Percentiles rank a stretch among this genome's conserved stretches.
Conservation (phyloP, 2,329 filamentous ascomycete genomes). For the Sporothrix euskadiensis region DNA sequence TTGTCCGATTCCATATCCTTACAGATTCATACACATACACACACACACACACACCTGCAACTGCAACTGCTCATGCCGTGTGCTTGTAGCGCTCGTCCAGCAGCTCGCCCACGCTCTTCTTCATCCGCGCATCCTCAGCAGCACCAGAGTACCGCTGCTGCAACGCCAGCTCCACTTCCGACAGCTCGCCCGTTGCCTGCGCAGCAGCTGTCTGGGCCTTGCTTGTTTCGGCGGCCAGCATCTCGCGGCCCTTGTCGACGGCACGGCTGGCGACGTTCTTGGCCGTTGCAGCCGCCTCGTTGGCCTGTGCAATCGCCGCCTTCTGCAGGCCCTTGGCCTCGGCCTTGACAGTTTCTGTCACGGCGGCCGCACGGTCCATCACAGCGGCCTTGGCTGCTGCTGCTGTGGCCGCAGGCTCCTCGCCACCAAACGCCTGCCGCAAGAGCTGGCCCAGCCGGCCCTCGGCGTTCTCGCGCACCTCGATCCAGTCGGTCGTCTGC, state of each 20-base stretch:
- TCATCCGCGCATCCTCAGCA: slow-evolving; percentile 40
- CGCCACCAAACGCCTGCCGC: slow-evolving; percentile 43
- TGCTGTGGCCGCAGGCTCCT: slow-evolving; percentile 40
- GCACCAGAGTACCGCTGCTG: slow-evolving; percentile 53
- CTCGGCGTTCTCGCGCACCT: slow-evolving; percentile 61
- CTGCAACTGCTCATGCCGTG: slow-evolving; percentile 15
- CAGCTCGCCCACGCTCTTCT: slow-evolving; percentile 55
- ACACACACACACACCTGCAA: background rate
- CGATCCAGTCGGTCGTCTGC: slow-evolving; percentile 66
- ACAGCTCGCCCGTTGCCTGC: slow-evolving; percentile 32
- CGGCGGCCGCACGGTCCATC: slow-evolving; percentile 31
- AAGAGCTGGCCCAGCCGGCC: slow-evolving; percentile 49
- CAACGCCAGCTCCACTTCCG: slow-evolving; percentile 52
- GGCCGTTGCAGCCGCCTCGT: slow-evolving; percentile 44
- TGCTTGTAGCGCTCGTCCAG: slow-evolving; percentile 57
- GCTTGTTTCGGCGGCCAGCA: slow-evolving; percentile 28
- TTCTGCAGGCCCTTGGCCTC: slow-evolving; percentile 35
- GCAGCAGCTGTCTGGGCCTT: slow-evolving; percentile 11
- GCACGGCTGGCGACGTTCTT: slow-evolving; percentile 45
- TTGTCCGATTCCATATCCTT: background rate
- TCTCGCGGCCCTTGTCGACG: slow-evolving; percentile 46
- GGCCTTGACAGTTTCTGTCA: slow-evolving; percentile 39
- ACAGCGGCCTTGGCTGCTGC: slow-evolving; percentile 36
- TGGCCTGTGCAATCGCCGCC: slow-evolving; percentile 34
- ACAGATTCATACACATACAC: slow-evolving; percentile 14